Evolutionary conservation across 2,329 filamentous ascomycete genomes (phyloP).

Genomic region (Emericellopsis cladophorae): DNA sequence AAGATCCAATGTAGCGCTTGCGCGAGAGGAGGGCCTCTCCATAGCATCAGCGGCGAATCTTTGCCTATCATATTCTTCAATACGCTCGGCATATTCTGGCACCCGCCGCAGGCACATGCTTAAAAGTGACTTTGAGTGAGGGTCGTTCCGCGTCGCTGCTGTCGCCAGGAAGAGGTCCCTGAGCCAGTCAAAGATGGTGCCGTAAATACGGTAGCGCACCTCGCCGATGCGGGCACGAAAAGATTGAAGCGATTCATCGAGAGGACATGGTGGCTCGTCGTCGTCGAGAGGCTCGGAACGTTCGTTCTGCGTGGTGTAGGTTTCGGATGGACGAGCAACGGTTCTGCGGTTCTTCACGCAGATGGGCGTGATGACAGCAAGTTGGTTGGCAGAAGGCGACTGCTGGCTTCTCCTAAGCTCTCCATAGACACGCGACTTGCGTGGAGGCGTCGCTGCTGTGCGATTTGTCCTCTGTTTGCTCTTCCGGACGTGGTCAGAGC

Average conservation of each 20-base stretch:
- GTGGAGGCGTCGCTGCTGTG: constrained; percentile 10
- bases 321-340: not conserved
- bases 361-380: constrained; percentile 18
- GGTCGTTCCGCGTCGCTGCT: constrained; percentile 6
- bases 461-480: too few species aligned
- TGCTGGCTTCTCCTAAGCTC: constrained; percentile 13
- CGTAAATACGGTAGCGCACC: constrained; percentile 15
- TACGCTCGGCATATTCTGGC: constrained; percentile 15
- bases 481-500: too few species aligned
- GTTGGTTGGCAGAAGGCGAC: constrained; percentile 11
- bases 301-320: not conserved
- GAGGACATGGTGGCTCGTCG: not conserved
- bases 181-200: constrained; percentile 19
- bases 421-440: constrained; percentile 13
- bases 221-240: constrained; percentile 10
- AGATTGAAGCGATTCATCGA: constrained; percentile 10
- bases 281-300: too few species aligned
- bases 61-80: constrained; percentile 18
- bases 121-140: constrained; percentile 17
- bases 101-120: constrained; percentile 21
- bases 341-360: constrained; percentile 3
- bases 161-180: constrained; percentile 15
- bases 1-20: constrained; percentile 14
- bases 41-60: not conserved
- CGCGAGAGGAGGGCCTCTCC: constrained; percentile 3